Evolutionary conservation across 106 monocot species (phyloP).

Genomic region (Narthecium ossifragum): DNA sequence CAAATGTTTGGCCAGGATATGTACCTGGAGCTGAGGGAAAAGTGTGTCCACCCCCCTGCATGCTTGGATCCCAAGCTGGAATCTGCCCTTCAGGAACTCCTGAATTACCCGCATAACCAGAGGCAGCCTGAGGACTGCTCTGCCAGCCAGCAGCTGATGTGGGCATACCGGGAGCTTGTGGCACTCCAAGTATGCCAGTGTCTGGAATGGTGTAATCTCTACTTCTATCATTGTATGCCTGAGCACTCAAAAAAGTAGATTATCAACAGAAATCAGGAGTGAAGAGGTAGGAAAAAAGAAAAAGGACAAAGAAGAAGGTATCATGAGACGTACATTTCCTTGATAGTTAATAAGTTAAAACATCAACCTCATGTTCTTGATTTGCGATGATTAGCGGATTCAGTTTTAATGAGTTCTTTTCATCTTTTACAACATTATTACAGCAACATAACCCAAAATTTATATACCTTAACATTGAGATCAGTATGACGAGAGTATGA

Average conservation of each 20-base stretch:
- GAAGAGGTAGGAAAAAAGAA: neutral
- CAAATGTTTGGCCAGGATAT: slow-evolving; percentile 23
- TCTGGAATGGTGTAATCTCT: slow-evolving; percentile 78
- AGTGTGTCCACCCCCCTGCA: slow-evolving; percentile 15
- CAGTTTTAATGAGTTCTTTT: neutral
- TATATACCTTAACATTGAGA: slow-evolving; percentile 91
- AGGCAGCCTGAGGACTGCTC: slow-evolving; percentile 23
- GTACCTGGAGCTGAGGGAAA: slow-evolving; percentile 18
- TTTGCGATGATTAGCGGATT: neutral
- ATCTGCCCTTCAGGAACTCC: slow-evolving; percentile 19
- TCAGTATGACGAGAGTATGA: slow-evolving; percentile 98
- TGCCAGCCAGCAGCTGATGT: slow-evolving; percentile 36
- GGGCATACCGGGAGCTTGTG: slow-evolving; percentile 32
- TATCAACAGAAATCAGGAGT: neutral
- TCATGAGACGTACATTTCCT: neutral
- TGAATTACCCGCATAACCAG: slow-evolving; percentile 19
- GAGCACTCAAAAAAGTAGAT: slow-evolving; percentile 6
- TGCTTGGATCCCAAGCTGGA: slow-evolving; percentile 47
- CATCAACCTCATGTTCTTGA: slow-evolving; percentile 1
- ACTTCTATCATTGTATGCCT: slow-evolving; percentile 89
- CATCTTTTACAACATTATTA: neutral
- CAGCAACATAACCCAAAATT: slow-evolving; percentile 16
- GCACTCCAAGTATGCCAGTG: slow-evolving; percentile 41
- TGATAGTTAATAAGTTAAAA: neutral
- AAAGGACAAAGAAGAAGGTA: neutral